These are phyloP conservation scores for Trichosanthes cucumerina DNA, from an alignment of 306 rosid genomes.

Conservation along the genomic window DNA sequence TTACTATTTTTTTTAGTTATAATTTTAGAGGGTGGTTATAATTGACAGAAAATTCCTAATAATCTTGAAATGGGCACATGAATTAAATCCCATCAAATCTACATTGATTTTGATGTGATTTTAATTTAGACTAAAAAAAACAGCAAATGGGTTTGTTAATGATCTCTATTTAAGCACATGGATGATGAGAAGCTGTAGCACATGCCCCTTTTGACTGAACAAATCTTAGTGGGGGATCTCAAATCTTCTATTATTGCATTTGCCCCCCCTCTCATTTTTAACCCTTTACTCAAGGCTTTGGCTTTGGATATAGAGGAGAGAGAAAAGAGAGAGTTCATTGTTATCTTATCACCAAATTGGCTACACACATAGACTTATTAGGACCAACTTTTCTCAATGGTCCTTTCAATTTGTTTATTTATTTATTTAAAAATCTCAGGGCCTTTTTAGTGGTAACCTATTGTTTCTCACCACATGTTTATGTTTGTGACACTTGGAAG, in stretches of 20 bases:
- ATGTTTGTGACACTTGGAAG: neutral
- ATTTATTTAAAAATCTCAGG: neutral
- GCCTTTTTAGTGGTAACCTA: neutral
- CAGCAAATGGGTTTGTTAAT: neutral
- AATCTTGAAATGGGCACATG: neutral
- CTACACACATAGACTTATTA: neutral
- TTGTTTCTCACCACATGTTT: neutral
- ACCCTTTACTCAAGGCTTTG: conserved; percentile 3
- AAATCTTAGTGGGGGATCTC: conserved; percentile 9
- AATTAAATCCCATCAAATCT: conserved; percentile 5
- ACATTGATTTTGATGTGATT: neutral
- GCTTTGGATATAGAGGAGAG: neutral
- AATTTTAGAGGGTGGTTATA: neutral
- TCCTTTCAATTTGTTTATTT: neutral
- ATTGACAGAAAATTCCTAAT: neutral
- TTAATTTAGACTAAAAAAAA: neutral
- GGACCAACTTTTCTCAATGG: neutral
- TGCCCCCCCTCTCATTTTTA: neutral
- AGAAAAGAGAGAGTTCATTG: neutral
- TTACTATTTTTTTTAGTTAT: too few relatives aligned
- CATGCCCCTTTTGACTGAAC: neutral
- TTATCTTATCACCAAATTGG: neutral
- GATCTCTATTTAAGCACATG: conserved; percentile 6
- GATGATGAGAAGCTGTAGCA: neutral
- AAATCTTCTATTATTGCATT: conserved; percentile 3